phyloP scores from a whole-genome alignment of 1,284 basidiomycete species.

The Melampsora americana region DNA sequence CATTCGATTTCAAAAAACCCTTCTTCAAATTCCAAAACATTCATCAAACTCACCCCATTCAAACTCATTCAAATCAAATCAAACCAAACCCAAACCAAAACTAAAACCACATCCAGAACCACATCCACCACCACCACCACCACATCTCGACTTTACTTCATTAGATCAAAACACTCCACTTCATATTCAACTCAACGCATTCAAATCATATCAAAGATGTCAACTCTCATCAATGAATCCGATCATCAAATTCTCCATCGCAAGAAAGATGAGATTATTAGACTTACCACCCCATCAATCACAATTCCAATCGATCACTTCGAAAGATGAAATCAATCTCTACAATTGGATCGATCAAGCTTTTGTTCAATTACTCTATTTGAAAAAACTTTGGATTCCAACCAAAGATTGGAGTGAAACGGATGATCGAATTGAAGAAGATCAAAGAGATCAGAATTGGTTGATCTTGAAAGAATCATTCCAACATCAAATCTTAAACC shows the following conservation, averaged over 20 bases:
- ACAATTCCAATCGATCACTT: conserved; percentile 12
- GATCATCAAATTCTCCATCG: conserved; percentile 13
- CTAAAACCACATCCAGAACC: too few species aligned
- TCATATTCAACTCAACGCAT: conserved; percentile 4
- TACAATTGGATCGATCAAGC: conserved; percentile 31
- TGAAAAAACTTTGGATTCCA: conserved; percentile 30
- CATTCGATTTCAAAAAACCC: too few species aligned
- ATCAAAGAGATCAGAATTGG: conserved; percentile 9
- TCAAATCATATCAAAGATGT: conserved; percentile 12
- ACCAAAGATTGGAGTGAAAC: conserved; percentile 16
- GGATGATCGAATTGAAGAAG: conserved; percentile 26
- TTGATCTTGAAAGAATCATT: conserved; percentile 1
- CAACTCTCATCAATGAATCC: conserved; percentile 14
- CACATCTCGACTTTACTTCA: too few species aligned
- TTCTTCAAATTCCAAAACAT: too few species aligned
- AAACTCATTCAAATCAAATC: too few species aligned
- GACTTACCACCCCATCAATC: conserved; percentile 30
- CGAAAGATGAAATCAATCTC: conserved; percentile 12
- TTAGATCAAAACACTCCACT: neutral
- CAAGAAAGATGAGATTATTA: conserved; percentile 30
- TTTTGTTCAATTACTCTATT: conserved; percentile 29
- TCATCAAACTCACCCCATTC: too few species aligned
- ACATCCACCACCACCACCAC: too few species aligned
- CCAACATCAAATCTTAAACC: conserved; percentile 21
- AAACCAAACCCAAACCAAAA: too few species aligned